A percentile compares a stretch with the other conserved stretches of the same genome.
Evolutionary conservation across 805 yeast genomes (phyloP).

Genomic region (Candida patagonica): DNA sequence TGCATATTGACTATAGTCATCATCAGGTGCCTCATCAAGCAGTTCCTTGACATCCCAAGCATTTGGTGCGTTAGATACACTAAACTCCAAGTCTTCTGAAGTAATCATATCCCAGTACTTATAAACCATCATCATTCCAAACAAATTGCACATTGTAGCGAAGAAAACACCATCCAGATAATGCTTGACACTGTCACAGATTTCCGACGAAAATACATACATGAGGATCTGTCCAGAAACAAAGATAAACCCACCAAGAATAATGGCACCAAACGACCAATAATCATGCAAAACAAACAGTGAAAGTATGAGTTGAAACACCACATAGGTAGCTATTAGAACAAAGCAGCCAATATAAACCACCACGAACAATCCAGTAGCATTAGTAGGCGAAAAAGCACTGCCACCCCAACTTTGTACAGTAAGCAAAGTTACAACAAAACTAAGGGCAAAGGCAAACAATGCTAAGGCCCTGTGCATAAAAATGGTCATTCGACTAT

Average conservation of each 20-base stretch:
- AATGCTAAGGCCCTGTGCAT: constrained; percentile 43
- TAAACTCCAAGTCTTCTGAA: constrained; percentile 87
- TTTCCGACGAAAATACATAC: constrained; percentile 54
- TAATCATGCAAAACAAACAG: constrained; percentile 57
- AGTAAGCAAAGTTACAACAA: constrained; percentile 60
- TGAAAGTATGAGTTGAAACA: constrained; percentile 62
- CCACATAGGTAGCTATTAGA: constrained; percentile 49
- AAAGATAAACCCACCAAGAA: constrained; percentile 63
- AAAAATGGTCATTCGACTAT: constrained; percentile 58
- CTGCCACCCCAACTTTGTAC: constrained; percentile 50
- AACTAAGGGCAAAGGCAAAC: constrained; percentile 54
- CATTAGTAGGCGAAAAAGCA: constrained; percentile 40
- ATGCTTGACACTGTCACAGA: constrained; percentile 69
- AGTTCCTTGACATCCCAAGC: constrained; percentile 30
- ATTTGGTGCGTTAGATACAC: constrained; percentile 48
- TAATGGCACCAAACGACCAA: constrained; percentile 88
- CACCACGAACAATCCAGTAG: constrained; percentile 62
- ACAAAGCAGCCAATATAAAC: constrained; percentile 65
- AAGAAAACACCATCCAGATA: constrained; percentile 87
- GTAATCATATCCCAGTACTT: constrained; percentile 96
- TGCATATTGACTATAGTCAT: constrained; percentile 26
- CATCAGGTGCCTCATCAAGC: constrained; percentile 21
- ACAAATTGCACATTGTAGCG: constrained; percentile 69
- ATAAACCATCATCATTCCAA: constrained; percentile 88
- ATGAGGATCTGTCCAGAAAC: constrained; percentile 69